These are phyloP conservation scores for Pseudogymnoascus sp. DNA, from an alignment of 2,329 filamentous ascomycete genomes.

Conservation along the genomic window DNA sequence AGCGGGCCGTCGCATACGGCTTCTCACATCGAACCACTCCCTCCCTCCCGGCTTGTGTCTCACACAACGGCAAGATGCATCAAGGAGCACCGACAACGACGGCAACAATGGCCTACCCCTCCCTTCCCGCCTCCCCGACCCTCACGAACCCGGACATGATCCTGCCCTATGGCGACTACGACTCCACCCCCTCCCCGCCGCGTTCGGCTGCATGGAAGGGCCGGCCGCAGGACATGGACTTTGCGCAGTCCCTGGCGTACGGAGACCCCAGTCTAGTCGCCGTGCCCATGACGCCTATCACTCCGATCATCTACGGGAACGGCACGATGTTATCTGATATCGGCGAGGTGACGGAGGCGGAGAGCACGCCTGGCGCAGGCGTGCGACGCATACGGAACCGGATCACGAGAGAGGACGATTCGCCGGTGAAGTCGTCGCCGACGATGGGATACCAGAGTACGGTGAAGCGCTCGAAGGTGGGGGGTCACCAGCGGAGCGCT, in stretches of 20 bases:
- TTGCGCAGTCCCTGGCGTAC: conserved; percentile 30
- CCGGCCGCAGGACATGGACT: conserved; percentile 20
- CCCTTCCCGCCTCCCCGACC: conserved; percentile 66
- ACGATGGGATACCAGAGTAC: conserved; percentile 37
- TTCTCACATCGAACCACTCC: background rate
- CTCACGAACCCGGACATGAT: conserved; percentile 95
- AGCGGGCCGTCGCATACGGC: background rate
- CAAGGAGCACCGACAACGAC: conserved; percentile 19
- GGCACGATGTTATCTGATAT: conserved; percentile 63
- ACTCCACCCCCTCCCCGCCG: conserved; percentile 41
- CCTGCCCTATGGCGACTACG: conserved; percentile 62
- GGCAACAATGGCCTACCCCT: conserved; percentile 32
- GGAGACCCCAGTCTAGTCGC: conserved; percentile 29
- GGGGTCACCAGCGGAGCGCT: conserved; percentile 40
- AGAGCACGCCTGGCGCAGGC: conserved; percentile 36
- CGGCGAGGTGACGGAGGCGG: conserved; percentile 45
- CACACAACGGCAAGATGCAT: conserved; percentile 1
- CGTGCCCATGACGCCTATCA: conserved; percentile 44
- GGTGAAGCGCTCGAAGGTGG: conserved; percentile 38
- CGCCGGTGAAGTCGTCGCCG: conserved; percentile 35
- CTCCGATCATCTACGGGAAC: conserved; percentile 61
- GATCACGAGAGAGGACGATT: conserved; percentile 17
- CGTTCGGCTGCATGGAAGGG: conserved; percentile 28
- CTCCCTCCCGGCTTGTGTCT: background rate
- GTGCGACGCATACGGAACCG: conserved; percentile 23